phyloP scores from a whole-genome alignment of 106 monocot species.

The Dendrobium chrysotoxum region DNA sequence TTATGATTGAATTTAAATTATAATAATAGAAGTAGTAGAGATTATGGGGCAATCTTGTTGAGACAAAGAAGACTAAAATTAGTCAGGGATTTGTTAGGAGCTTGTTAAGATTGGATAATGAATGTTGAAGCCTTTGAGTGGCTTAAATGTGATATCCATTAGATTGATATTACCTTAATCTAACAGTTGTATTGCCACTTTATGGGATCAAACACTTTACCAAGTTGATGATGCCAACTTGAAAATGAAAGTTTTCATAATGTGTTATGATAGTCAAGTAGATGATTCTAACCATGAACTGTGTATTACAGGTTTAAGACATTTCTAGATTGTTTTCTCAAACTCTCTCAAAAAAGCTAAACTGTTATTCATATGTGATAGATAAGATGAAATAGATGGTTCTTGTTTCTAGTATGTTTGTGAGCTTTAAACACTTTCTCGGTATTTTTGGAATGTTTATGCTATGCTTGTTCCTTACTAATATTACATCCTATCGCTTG shows the following conservation, averaged over 20 bases:
- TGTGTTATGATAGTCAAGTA: no score
- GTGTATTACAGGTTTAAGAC: background rate
- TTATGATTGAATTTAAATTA: background rate
- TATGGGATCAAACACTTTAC: background rate
- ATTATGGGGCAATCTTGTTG: background rate
- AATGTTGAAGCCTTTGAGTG: background rate
- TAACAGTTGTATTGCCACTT: background rate
- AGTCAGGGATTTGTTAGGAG: background rate
- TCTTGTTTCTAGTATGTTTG: background rate
- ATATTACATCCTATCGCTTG: background rate
- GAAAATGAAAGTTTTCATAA: no score
- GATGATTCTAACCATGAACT: background rate
- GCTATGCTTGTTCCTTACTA: background rate
- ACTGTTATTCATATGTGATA: background rate
- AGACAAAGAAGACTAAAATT: background rate
- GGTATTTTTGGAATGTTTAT: background rate
- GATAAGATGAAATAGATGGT: background rate
- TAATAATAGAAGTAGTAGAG: background rate
- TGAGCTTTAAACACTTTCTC: background rate
- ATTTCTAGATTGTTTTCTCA: background rate
- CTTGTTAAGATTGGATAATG: background rate
- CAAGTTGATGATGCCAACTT: no score
- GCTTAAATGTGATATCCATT: background rate
- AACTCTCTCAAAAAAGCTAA: background rate
- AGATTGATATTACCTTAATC: background rate